These are phyloP conservation scores for Epichloe uncinata DNA, from an alignment of 2,329 filamentous ascomycete species.

Conservation along the genomic window DNA sequence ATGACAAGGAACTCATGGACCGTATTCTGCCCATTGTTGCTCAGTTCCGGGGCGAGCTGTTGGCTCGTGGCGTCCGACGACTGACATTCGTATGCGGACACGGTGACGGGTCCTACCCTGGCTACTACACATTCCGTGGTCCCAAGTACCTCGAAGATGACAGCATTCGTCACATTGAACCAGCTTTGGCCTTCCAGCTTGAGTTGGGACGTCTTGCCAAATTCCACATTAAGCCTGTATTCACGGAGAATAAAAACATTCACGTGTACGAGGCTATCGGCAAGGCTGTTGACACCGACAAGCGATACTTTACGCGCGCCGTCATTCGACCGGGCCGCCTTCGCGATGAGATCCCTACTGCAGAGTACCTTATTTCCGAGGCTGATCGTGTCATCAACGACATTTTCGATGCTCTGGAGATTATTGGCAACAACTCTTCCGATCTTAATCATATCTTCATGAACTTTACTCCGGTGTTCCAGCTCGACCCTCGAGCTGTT, in stretches of 20 bases:
- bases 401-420: conserved; percentile 93
- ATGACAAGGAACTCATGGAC: conserved; percentile 66
- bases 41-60: conserved; percentile 71
- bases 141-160: conserved; percentile 81
- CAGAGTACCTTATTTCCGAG: conserved; percentile 95
- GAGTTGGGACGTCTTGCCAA: conserved; percentile 88
- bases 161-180: conserved; percentile 94
- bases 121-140: conserved; percentile 97
- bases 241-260: conserved; percentile 98
- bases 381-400: conserved; percentile 94
- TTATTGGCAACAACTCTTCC: conserved; percentile 97
- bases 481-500: conserved; percentile 76
- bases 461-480: conserved; percentile 97
- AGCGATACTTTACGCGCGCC: conserved; percentile 95
- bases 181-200: conserved; percentile 94
- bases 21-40: conserved; percentile 66
- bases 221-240: conserved; percentile 96
- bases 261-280: conserved; percentile 96
- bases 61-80: conserved; percentile 70
- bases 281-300: conserved; percentile 89
- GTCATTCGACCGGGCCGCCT: conserved; percentile 89
- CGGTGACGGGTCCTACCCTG: conserved; percentile 86
- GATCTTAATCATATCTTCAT: conserved; percentile 99
- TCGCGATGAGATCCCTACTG: conserved; percentile 94
- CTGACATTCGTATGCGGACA: conserved; percentile 94